A percentile compares a stretch with the other conserved stretches of the same genome.
Evolutionary conservation across 1,139 yeast species (phyloP).

Genomic region (Debaryomyces subglobosus): DNA sequence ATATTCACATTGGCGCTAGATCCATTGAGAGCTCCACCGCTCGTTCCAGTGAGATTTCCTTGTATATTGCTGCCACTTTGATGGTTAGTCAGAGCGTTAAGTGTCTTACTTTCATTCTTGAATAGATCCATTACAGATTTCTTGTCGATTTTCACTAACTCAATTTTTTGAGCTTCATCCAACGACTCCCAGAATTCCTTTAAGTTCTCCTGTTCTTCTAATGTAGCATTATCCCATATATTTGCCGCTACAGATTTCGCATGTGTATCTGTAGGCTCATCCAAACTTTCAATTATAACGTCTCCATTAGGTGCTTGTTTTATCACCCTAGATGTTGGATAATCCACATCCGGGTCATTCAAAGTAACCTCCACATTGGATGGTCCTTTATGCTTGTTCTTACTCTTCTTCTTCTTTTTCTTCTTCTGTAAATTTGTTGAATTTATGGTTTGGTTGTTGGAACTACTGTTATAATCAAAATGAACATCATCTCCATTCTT

Average conservation of each 20-base stretch:
- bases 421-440: conserved; percentile 40
- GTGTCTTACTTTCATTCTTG: conserved; percentile 35
- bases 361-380: conserved; percentile 44
- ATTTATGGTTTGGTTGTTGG: conserved; percentile 20
- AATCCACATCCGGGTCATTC: conserved; percentile 61
- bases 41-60: conserved; percentile 7
- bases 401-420: conserved; percentile 40
- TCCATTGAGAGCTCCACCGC: neutral
- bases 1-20: conserved; percentile 12
- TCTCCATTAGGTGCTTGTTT: conserved; percentile 76
- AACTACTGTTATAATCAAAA: conserved; percentile 50
- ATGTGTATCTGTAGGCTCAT: conserved; percentile 23
- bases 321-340: conserved; percentile 73
- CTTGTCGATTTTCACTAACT: conserved; percentile 69
- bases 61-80: conserved; percentile 10
- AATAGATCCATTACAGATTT: conserved; percentile 68
- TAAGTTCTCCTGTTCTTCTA: conserved; percentile 62
- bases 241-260: conserved; percentile 23
- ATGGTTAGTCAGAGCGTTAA: conserved; percentile 9
- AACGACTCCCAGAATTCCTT: conserved; percentile 73
- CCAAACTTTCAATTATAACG: conserved; percentile 62
- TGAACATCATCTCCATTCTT: conserved; percentile 59
- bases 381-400: conserved; percentile 23
- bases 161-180: conserved; percentile 59
- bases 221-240: conserved; percentile 61